Base-by-base conservation (phyloP, 495 filamentous ascomycete genomes). In the Cairneyella variabilis region DNA sequence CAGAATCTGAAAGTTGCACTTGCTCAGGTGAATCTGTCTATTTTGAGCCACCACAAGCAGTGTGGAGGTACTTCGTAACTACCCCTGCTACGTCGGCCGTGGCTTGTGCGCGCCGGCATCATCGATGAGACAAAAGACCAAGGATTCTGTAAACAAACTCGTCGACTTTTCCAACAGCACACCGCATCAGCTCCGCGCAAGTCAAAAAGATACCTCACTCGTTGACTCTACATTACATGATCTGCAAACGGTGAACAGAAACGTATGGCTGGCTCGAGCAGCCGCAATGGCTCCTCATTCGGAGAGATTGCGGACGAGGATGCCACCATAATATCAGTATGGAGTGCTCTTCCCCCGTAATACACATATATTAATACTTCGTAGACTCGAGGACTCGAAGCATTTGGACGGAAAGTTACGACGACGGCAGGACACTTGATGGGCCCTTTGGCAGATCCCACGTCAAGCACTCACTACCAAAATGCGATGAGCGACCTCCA, bases 341-440 rank as follows among this genome's bases (percentile, higher is more conserved):
- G 53, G 9, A 21, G 2, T 17, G 3, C 32, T 20, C 12, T 14
- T 7, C 17, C 23, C 23, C 21, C 17, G 20, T 30, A 20, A 18
- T 10, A 25, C 26, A 1, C 8, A 34, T 21, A 11, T 44, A 11
- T 44, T 54, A 40, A 58, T 41, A 37, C 14, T 41, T 23, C 57
- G 58, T 66, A 97, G 92, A 80, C 89, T 39, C 84, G 89, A 63
- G 88, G 91, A 58, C 72, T 99, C 56, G 90, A 96, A 71, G 89
- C 91, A 32, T 96, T 99, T 70, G 83, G 89, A 47, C 82, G 91
- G 61, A 99, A 96, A 72, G 91, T 99, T 51, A 91, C 91, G 22
- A 89, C 89, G 20, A 97, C 93, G 16, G 95, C 93, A 36, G 86
- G 83, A 64, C 90, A 95, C 65, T 75, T 99, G 57, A 90, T 96